Evolutionary conservation across 371 early-diverging fungal species (phyloP).

Genomic region (Mucor lusitanicus): DNA sequence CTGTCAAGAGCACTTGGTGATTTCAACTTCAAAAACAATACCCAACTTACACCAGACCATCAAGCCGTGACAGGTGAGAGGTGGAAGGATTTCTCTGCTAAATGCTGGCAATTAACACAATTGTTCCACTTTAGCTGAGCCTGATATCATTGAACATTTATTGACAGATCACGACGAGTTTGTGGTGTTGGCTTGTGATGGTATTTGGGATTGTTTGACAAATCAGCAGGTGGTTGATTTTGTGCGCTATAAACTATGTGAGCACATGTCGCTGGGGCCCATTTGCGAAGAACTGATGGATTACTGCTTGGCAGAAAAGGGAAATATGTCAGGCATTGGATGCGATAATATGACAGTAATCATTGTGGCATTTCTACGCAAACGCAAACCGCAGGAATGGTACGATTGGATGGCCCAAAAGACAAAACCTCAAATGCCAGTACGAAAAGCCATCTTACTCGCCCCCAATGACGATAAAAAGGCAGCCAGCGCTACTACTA

Average conservation of each 20-base stretch:
- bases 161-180: slow-evolving; percentile 83
- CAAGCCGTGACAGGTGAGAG: slow-evolving; percentile 85
- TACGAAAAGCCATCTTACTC: slow-evolving; percentile 16
- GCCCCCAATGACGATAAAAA: not conserved
- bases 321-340: slow-evolving; percentile 82
- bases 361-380: slow-evolving; percentile 80
- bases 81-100: not conserved
- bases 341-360: slow-evolving; percentile 97
- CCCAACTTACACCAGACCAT: slow-evolving; percentile 70
- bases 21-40: slow-evolving; percentile 88
- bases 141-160: slow-evolving; percentile 70
- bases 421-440: slow-evolving; percentile 14
- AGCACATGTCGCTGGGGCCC: slow-evolving; percentile 47
- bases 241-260: slow-evolving; percentile 63
- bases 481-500: not conserved
- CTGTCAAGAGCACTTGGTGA: slow-evolving; percentile 94
- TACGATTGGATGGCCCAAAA: slow-evolving; percentile 43
- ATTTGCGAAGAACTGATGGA: slow-evolving; percentile 88
- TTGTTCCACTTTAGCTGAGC: slow-evolving; percentile 55
- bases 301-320: slow-evolving; percentile 78
- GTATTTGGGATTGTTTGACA: slow-evolving; percentile 94
- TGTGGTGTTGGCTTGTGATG: slow-evolving; percentile 93
- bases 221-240: slow-evolving; percentile 85
- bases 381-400: slow-evolving; percentile 69
- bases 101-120: not conserved